These are phyloP conservation scores for Ramaria sp. DNA, from an alignment of 768 basidiomycete species.

Conservation along the genomic window DNA sequence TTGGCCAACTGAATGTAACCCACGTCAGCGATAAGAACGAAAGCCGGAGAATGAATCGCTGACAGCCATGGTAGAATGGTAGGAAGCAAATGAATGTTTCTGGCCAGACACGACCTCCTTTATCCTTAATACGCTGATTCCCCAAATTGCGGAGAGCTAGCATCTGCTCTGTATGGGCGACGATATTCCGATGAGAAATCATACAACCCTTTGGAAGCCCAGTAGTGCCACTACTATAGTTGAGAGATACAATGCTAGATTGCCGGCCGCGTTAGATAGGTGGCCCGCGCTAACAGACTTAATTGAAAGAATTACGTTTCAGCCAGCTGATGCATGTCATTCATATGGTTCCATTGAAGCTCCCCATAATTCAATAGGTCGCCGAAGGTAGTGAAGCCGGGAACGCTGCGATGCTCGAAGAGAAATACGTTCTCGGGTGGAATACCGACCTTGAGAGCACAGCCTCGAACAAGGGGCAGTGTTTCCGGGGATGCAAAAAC, in stretches of 20 bases:
- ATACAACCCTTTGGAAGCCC: slow-evolving; percentile 60
- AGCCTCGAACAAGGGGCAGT: not conserved
- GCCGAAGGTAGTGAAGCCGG: slow-evolving; percentile 1
- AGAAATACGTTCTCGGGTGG: slow-evolving; percentile 6
- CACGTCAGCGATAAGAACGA: not conserved
- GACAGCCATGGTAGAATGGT: slow-evolving; percentile 9
- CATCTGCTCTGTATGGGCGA: slow-evolving; percentile 9
- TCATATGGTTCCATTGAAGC: slow-evolving; percentile 1
- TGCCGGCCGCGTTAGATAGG: not conserved
- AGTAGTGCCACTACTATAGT: slow-evolving; percentile 58
- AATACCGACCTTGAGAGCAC: slow-evolving; percentile 7
- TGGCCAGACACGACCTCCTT: slow-evolving; percentile 5
- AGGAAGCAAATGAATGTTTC: slow-evolving; percentile 8
- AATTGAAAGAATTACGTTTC: slow-evolving; percentile 3
- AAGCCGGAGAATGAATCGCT: not conserved
- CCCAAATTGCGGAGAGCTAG: slow-evolving; percentile 5
- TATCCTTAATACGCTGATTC: not conserved
- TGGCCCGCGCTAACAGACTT: not conserved
- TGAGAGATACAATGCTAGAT: slow-evolving; percentile 3
- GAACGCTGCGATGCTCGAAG: slow-evolving; percentile 3
- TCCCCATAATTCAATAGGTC: slow-evolving; percentile 7
- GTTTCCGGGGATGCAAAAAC: slow-evolving; percentile 5
- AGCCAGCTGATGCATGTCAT: not conserved
- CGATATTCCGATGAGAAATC: slow-evolving; percentile 8
- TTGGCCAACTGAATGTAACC: slow-evolving; percentile 2